Evolutionary conservation across 129 eudicot genomes (phyloP).

Genomic region (Logfia minima): DNA sequence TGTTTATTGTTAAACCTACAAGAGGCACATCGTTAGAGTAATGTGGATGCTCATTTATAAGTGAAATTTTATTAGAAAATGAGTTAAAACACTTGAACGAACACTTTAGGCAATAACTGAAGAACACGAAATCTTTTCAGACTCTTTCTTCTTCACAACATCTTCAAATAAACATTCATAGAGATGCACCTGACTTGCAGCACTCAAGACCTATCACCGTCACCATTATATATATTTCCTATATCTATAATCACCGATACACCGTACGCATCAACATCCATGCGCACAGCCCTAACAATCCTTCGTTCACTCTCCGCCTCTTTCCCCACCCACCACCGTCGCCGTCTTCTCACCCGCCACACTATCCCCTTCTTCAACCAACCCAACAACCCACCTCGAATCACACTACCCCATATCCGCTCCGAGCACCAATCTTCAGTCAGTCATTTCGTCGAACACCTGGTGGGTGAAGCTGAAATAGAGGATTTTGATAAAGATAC

Average conservation of each 20-base stretch:
- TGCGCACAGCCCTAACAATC: constrained; percentile 43
- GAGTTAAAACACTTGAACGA: no score
- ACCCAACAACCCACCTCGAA: constrained; percentile 13
- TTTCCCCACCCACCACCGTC: constrained; percentile 33
- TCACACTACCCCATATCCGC: not conserved
- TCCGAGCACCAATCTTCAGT: constrained; percentile 31
- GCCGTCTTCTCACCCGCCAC: constrained; percentile 28
- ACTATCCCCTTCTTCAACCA: constrained; percentile 14
- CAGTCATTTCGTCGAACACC: constrained; percentile 48
- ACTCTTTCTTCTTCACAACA: not conserved
- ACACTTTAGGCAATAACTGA: not conserved
- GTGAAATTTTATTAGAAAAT: no score
- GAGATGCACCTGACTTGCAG: not conserved
- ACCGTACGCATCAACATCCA: constrained; percentile 32
- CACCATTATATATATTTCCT: constrained; percentile 14
- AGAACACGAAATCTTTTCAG: not conserved
- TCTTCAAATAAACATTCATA: not conserved
- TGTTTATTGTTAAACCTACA: no score
- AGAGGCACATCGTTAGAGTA: no score
- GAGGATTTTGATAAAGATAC: constrained; percentile 34
- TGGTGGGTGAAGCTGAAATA: constrained; percentile 34
- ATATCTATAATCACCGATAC: constrained; percentile 12
- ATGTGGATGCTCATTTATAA: no score
- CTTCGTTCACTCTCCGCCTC: constrained; percentile 39
- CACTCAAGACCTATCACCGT: constrained; percentile 12